A percentile compares a stretch with the other conserved stretches of the same genome.
Conservation (phyloP, 305 asterid species). For the Fraxinus angustifolia region DNA sequence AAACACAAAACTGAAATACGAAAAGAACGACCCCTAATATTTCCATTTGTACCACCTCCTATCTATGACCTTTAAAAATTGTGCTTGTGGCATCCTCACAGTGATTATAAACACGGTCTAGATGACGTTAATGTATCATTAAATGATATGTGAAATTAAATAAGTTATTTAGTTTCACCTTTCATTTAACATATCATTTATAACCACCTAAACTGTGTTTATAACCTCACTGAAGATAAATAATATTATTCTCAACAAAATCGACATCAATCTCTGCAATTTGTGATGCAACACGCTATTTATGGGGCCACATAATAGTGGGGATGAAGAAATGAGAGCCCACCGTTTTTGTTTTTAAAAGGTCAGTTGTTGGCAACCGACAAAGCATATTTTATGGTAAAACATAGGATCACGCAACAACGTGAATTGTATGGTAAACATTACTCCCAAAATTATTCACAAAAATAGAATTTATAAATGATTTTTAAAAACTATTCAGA, state of each 20-base stretch:
- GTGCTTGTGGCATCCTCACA: not conserved
- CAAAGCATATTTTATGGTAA: not conserved
- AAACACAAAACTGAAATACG: too few relatives aligned
- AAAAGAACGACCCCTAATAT: not conserved
- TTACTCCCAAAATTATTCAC: not conserved
- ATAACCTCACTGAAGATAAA: too few relatives aligned
- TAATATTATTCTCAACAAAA: not conserved
- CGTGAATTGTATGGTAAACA: not conserved
- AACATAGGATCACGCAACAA: not conserved
- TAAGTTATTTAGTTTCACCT: too few relatives aligned
- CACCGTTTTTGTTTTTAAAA: not conserved
- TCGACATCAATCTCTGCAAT: not conserved
- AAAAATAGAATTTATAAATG: too few relatives aligned
- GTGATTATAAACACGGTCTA: too few relatives aligned
- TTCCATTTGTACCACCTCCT: not conserved
- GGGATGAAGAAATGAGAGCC: not conserved
- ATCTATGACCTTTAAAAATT: not conserved
- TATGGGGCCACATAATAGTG: not conserved
- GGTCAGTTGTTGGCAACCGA: not conserved
- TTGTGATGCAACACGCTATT: not conserved
- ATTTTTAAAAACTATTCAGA: too few relatives aligned
- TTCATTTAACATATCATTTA: too few relatives aligned
- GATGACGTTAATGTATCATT: too few relatives aligned
- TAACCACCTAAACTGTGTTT: too few relatives aligned
- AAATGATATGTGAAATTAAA: too few relatives aligned